Conservation (phyloP, 140 eudicot species). For the Stevia rebaudiana region DNA sequence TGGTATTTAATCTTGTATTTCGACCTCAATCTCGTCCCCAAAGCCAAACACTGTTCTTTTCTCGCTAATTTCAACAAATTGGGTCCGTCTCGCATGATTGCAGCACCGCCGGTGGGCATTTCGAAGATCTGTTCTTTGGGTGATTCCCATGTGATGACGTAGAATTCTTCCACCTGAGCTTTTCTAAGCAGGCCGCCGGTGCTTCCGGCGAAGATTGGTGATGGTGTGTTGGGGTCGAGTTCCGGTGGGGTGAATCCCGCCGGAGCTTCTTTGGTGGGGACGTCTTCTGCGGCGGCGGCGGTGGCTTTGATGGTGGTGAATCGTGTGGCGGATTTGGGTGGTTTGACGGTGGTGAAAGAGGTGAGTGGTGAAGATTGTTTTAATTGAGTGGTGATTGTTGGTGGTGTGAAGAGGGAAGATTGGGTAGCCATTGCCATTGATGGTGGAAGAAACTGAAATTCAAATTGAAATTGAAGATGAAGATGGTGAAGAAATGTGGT, state of each 20-base stretch:
- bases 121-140: conserved; percentile 83
- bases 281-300: conserved; percentile 18
- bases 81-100: conserved; percentile 85
- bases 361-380: conserved; percentile 38
- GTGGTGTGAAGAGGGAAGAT: conserved; percentile 39
- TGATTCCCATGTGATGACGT: conserved; percentile 86
- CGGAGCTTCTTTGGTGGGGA: conserved; percentile 43
- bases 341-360: conserved; percentile 38
- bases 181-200: conserved; percentile 79
- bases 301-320: conserved; percentile 40
- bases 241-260: conserved; percentile 88
- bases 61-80: conserved; percentile 77
- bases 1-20: conserved; percentile 85
- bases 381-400: conserved; percentile 39
- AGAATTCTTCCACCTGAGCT: conserved; percentile 89
- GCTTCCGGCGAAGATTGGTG: conserved; percentile 90
- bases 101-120: conserved; percentile 97
- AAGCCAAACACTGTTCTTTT: conserved; percentile 85
- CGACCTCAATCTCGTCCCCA: conserved; percentile 80
- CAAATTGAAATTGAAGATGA: no score
- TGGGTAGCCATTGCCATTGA: conserved; percentile 67
- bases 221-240: conserved; percentile 91
- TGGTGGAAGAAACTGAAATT: not conserved
- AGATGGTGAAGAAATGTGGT: conserved; percentile 10
- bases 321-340: conserved; percentile 25